Conservation (phyloP, 164 flowering plant species). For the Nelumbo lutea region DNA sequence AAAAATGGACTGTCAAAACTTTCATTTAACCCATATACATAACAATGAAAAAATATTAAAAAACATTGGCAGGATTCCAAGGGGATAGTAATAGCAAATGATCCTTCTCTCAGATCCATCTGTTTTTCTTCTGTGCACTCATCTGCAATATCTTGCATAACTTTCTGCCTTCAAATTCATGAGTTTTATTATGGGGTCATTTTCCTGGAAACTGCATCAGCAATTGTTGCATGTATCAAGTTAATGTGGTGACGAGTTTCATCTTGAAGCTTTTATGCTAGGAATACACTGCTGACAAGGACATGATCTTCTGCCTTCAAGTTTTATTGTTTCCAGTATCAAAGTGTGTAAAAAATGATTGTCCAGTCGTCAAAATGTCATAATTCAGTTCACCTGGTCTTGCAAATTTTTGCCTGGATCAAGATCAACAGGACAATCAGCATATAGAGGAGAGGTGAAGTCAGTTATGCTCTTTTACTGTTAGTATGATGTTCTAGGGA, state of each 20-base stretch:
- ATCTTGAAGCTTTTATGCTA: background rate
- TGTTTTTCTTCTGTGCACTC: too few species aligned
- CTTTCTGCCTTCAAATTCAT: background rate
- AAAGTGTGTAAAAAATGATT: conserved; percentile 63
- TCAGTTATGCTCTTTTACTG: background rate
- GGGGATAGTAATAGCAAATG: too few species aligned
- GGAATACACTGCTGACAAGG: background rate
- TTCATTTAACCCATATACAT: too few species aligned
- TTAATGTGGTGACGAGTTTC: background rate
- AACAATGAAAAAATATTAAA: too few species aligned
- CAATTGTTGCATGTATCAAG: background rate
- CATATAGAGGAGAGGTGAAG: background rate
- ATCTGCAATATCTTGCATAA: background rate
- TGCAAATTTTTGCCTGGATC: conserved; percentile 59
- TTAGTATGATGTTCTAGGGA: background rate
- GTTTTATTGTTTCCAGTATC: conserved; percentile 23
- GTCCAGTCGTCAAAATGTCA: conserved; percentile 45
- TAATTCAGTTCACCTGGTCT: conserved; percentile 69
- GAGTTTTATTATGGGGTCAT: background rate
- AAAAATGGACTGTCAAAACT: too few species aligned
- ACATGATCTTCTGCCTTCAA: background rate
- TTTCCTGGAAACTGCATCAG: background rate
- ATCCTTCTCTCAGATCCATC: too few species aligned
- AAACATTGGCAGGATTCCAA: too few species aligned
- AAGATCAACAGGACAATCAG: conserved; percentile 12